These are phyloP conservation scores for Malus hybrid DNA, from an alignment of 331 rosid genomes.

Conservation along the genomic window DNA sequence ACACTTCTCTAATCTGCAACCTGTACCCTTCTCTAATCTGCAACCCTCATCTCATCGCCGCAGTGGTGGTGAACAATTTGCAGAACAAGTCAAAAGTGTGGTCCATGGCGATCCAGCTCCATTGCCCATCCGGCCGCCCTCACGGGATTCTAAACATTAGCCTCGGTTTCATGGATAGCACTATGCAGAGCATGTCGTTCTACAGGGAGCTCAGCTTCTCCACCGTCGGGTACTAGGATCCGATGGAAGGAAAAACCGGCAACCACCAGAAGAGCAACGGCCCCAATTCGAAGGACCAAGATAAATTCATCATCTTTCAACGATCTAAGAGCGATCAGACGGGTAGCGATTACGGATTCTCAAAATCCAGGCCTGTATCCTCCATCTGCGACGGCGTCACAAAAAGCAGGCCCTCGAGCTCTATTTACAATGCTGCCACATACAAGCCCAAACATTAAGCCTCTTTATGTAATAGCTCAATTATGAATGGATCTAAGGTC, in stretches of 20 bases:
- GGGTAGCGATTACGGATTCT: conserved; percentile 9
- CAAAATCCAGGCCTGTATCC: neutral
- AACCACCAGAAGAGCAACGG: neutral
- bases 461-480: conserved; percentile 16
- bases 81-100: conserved; percentile 35
- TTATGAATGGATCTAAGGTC: conserved; percentile 16
- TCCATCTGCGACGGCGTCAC: neutral
- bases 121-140: conserved; percentile 73
- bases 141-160: conserved; percentile 74
- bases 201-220: conserved; percentile 53
- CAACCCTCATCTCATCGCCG: conserved; percentile 3
- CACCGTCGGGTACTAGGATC: conserved; percentile 27
- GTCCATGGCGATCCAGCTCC: conserved; percentile 52
- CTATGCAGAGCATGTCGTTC: conserved; percentile 65
- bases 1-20: too few relatives aligned
- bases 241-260: conserved; percentile 10
- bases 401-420: too few relatives aligned
- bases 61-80: conserved; percentile 35
- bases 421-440: neutral
- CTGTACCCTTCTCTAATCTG: too few relatives aligned
- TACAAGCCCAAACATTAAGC: neutral
- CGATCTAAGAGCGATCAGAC: conserved; percentile 53
- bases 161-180: conserved; percentile 37
- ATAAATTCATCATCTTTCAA: conserved; percentile 12
- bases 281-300: neutral